Conservation (phyloP, 805 yeast genomes). For the Teunomyces kruisii region DNA sequence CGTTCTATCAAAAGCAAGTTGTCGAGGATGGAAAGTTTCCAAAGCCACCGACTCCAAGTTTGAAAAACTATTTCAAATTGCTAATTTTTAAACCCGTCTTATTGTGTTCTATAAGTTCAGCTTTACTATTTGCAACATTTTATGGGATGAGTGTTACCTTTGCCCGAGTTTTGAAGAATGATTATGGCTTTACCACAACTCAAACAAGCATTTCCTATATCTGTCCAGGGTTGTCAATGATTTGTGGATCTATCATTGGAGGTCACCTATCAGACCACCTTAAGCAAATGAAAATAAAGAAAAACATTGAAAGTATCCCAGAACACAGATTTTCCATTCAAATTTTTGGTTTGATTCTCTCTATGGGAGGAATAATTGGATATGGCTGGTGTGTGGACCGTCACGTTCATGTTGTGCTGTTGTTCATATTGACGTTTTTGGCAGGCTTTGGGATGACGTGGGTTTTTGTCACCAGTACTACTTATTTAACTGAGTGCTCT, state of each 20-base stretch:
- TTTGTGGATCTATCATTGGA: conserved; percentile 48
- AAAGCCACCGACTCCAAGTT: conserved; percentile 46
- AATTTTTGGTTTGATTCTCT: conserved; percentile 40
- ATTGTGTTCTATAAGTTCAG: conserved; percentile 47
- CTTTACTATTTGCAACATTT: conserved; percentile 53
- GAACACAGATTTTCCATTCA: conserved; percentile 49
- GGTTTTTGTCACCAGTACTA: conserved; percentile 53
- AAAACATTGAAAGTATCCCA: conserved; percentile 34
- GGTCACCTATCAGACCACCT: conserved; percentile 48
- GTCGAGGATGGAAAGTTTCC: conserved; percentile 31
- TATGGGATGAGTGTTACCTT: conserved; percentile 55
- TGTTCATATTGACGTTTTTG: conserved; percentile 45
- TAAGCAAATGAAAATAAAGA: conserved; percentile 25
- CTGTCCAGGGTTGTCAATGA: conserved; percentile 52
- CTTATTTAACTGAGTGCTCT: conserved; percentile 53
- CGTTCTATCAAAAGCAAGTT: conserved; percentile 21
- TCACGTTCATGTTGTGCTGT: conserved; percentile 35
- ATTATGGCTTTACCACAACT: conserved; percentile 36
- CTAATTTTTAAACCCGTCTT: conserved; percentile 44
- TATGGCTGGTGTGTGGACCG: conserved; percentile 54
- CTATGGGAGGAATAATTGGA: conserved; percentile 46
- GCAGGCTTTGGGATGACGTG: conserved; percentile 57
- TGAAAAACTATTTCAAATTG: conserved; percentile 35
- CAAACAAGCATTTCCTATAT: conserved; percentile 47
- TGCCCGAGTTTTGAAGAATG: conserved; percentile 36